A percentile compares a stretch with the other conserved stretches of the same genome.
Conservation (phyloP, 2,329 filamentous ascomycete species). For the Aspergillus floridensis region DNA sequence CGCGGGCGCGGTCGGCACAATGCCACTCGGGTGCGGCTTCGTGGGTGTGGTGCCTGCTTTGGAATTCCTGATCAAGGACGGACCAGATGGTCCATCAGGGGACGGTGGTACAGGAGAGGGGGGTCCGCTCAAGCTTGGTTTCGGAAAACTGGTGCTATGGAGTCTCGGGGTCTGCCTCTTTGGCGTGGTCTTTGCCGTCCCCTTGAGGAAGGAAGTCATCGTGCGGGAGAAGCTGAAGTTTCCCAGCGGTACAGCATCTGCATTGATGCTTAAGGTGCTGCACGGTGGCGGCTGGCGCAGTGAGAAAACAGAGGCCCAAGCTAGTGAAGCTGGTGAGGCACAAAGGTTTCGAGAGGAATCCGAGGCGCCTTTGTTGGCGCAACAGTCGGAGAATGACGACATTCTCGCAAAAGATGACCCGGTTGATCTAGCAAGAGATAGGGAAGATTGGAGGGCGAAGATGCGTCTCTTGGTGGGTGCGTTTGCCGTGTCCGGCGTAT, state of each 20-base stretch:
- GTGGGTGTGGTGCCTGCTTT: slow-evolving; percentile 92
- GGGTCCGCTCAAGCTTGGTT: slow-evolving; percentile 69
- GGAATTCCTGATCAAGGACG: slow-evolving; percentile 74
- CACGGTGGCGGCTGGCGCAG: slow-evolving; percentile 61
- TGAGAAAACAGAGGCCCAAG: slow-evolving; percentile 32
- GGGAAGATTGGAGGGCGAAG: slow-evolving; percentile 60
- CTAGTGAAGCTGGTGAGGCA: slow-evolving; percentile 12
- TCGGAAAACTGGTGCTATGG: slow-evolving; percentile 83
- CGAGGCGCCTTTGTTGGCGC: slow-evolving; percentile 31
- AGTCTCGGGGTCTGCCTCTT: slow-evolving; percentile 92
- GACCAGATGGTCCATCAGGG: slow-evolving; percentile 73
- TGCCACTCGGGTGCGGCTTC: slow-evolving; percentile 93
- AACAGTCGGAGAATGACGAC: slow-evolving; percentile 40
- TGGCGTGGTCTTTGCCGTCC: slow-evolving; percentile 93
- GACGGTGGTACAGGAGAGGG: slow-evolving; percentile 72
- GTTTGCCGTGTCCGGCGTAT: slow-evolving; percentile 58
- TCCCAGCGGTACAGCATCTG: slow-evolving; percentile 91
- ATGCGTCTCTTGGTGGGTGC: slow-evolving; percentile 60
- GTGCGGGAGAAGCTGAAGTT: slow-evolving; percentile 90
- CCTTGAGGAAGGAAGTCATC: slow-evolving; percentile 84
- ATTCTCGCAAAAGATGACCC: slow-evolving; percentile 50
- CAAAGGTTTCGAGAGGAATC: slow-evolving; percentile 25
- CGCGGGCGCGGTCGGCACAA: slow-evolving; percentile 90
- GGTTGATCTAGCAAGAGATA: slow-evolving; percentile 34
- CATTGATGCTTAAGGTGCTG: slow-evolving; percentile 84